A percentile compares a stretch with the other conserved stretches of the same genome.
phyloP scores from a whole-genome alignment of 805 yeast species.

The Zygotorulaspora florentina region DNA sequence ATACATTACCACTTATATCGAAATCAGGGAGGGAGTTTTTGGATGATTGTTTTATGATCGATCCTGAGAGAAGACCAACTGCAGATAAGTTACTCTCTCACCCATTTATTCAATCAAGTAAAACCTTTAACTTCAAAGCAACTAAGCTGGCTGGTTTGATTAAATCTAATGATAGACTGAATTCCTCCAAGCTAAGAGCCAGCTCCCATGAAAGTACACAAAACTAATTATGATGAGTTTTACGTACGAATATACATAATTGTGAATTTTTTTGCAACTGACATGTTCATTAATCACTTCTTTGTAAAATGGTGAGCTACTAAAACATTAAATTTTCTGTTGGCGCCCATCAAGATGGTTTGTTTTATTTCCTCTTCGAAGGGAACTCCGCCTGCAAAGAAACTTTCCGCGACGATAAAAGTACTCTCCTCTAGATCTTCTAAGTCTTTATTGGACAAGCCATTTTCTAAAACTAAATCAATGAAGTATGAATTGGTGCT shows the following conservation, averaged over 20 bases:
- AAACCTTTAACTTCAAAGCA: conserved; percentile 45
- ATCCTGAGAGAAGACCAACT: conserved; percentile 86
- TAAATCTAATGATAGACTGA: conserved; percentile 38
- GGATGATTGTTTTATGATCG: conserved; percentile 66
- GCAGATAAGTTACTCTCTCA: conserved; percentile 61
- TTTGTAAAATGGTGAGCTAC: conserved; percentile 19
- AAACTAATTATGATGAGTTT: background rate
- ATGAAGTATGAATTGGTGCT: conserved; percentile 12
- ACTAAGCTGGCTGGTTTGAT: conserved; percentile 58
- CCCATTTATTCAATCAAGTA: conserved; percentile 43
- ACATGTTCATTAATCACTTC: background rate
- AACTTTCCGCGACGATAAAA: conserved; percentile 26
- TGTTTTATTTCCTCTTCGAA: conserved; percentile 23
- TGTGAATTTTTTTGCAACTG: background rate
- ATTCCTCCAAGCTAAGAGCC: conserved; percentile 29
- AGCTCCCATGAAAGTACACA: conserved; percentile 19
- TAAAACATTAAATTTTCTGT: conserved; percentile 23
- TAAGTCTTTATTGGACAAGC: conserved; percentile 10
- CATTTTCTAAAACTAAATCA: conserved; percentile 18
- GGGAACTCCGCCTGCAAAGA: conserved; percentile 17
- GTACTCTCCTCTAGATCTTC: conserved; percentile 27
- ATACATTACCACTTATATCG: conserved; percentile 62
- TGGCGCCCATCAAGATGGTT: conserved; percentile 22
- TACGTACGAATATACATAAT: background rate
- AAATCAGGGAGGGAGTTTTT: conserved; percentile 65